Conservation (phyloP, 2,329 filamentous ascomycete species). For the Penicillium sp. region DNA sequence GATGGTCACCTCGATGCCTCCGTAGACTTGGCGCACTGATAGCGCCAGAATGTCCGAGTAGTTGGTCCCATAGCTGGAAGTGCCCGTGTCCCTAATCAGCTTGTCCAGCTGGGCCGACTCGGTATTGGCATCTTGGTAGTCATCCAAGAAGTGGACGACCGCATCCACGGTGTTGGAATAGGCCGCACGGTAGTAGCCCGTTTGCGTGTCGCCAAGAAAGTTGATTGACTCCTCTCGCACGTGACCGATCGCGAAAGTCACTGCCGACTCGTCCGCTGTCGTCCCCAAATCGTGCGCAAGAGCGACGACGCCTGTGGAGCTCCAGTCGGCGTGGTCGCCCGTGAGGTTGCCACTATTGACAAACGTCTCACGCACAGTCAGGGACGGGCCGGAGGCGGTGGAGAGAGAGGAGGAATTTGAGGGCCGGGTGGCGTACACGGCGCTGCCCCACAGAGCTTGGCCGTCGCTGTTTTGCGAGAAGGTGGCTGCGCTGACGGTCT, state of each 20-base stretch:
- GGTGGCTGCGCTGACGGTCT: slow-evolving; percentile 26
- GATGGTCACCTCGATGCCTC: slow-evolving; percentile 40
- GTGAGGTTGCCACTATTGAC: slow-evolving; percentile 31
- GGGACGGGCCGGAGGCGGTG: slow-evolving; percentile 27
- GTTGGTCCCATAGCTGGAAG: slow-evolving; percentile 29
- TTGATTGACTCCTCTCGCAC: slow-evolving; percentile 39
- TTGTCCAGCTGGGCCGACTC: slow-evolving; percentile 34
- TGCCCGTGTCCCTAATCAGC: slow-evolving; percentile 22
- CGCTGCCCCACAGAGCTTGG: slow-evolving; percentile 42
- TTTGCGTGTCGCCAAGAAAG: slow-evolving; percentile 37
- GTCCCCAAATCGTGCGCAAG: slow-evolving; percentile 40
- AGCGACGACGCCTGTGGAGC: slow-evolving; percentile 31
- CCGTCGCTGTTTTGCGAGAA: slow-evolving; percentile 34
- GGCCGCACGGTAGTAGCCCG: slow-evolving; percentile 37
- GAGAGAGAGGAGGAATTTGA: slow-evolving; percentile 24
- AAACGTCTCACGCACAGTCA: slow-evolving; percentile 33
- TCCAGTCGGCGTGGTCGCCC: slow-evolving; percentile 24
- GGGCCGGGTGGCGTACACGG: slow-evolving; percentile 40
- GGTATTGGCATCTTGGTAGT: slow-evolving; percentile 36
- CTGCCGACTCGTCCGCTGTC: slow-evolving; percentile 23
- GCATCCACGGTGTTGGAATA: slow-evolving; percentile 32
- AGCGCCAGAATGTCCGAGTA: slow-evolving; percentile 42
- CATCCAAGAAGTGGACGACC: slow-evolving; percentile 39
- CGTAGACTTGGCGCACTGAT: slow-evolving; percentile 43
- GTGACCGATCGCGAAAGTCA: slow-evolving; percentile 45